Conservation (phyloP, 75 land plant species). For the Isoetes taiwanensis region DNA sequence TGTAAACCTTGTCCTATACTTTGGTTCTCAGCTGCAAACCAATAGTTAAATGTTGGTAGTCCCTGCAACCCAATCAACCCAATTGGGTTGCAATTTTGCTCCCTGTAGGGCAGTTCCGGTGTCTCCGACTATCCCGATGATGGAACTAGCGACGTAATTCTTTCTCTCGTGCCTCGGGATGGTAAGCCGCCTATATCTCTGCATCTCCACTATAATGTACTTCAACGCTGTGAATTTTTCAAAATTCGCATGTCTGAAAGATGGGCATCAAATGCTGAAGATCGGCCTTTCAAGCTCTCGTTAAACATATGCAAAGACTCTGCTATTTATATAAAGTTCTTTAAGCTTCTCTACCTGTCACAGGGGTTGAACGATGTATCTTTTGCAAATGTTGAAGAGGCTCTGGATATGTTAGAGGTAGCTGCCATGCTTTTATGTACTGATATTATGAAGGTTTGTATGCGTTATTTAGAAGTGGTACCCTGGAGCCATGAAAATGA, state of each 20-base stretch:
- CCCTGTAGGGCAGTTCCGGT: too few species aligned
- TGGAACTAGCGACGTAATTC: too few species aligned
- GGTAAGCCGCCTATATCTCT: not conserved
- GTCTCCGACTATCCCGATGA: too few species aligned
- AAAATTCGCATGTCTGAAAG: not conserved
- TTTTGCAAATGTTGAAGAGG: not conserved
- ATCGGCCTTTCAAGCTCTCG: not conserved
- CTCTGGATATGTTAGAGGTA: not conserved
- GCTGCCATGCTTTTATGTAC: not conserved
- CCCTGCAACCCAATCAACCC: too few species aligned
- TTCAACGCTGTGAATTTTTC: not conserved
- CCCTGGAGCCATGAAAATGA: not conserved
- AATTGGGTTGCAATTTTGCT: too few species aligned
- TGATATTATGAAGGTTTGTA: not conserved
- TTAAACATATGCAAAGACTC: conserved; percentile 1
- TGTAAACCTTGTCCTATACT: too few species aligned
- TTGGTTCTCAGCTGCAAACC: too few species aligned
- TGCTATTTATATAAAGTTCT: not conserved
- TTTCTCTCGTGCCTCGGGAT: not conserved
- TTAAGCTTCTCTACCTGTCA: not conserved
- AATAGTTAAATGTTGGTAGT: too few species aligned
- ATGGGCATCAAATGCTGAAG: not conserved
- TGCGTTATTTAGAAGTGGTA: not conserved
- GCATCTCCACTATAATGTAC: not conserved
- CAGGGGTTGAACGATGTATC: not conserved